Evolutionary conservation across 225 moss, liverwort and hornwort species (phyloP), one percentile per base, ranked within the genome.

Genomic region (Bryum argenteum): DNA sequence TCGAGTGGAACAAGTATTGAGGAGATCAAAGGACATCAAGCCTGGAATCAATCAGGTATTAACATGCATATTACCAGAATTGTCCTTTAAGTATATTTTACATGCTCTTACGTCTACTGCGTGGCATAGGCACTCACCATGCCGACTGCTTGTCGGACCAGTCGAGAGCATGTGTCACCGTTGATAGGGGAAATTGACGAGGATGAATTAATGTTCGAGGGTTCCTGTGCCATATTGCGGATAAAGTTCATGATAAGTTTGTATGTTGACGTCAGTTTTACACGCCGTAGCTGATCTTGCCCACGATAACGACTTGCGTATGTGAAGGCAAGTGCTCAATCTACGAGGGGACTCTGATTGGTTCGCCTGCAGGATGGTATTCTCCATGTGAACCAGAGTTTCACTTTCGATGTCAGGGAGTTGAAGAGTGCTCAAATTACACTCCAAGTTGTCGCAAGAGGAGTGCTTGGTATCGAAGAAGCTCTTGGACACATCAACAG

Each of bases 371-470:
- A 91, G 79, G 63, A 84, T 75, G 91, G 90, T 41, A 69, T 81
- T 54, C 53, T 93, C 8, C 75, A 71, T 71, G 85, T 96, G 77
- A 91, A 96, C 73, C 91, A 96, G 79, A 83, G 85, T 80, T 96
- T 93, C 78, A 88, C 84, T 43, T 96, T 93, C 67, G 89, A 96
- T 83, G 93, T 93, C 42, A 88, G 91, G 74, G 96, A 96, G 76
- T 69, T 85, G 67, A 84, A 90, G 88, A 80, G 54, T 83, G 91
- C 96, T 67, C 75, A 80, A 55, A 71, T 96, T 63, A 78, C 91
- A 51, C 79, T 96, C 69, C 85, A 89, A 67, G 96, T 93, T 66
- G 87, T 87, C 59, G 75, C 83, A 57, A 86, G 90, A 72, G 93
- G 96, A 72, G 81, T 96, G 56, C 83, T 96, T 74, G 96, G 96